These are phyloP conservation scores for Pholiota conissans DNA, from an alignment of 768 basidiomycete species.

Conservation along the genomic window DNA sequence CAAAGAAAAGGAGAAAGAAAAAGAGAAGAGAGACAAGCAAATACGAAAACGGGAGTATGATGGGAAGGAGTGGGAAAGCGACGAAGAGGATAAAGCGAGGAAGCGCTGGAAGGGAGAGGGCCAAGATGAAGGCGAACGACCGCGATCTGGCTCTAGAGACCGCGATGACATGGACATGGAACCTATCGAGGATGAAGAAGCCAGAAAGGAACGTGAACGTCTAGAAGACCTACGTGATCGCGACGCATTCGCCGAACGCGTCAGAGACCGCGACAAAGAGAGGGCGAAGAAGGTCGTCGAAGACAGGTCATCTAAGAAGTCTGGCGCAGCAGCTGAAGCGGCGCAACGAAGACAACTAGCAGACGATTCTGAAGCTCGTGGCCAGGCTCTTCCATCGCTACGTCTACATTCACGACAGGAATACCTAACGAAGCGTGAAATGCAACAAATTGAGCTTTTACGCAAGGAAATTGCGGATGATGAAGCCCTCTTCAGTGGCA, in stretches of 20 bases:
- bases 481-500: conserved; percentile 85
- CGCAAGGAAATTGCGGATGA: conserved; percentile 94
- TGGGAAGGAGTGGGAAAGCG: conserved; percentile 86
- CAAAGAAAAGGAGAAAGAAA: conserved; percentile 26
- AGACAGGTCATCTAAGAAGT: conserved; percentile 80
- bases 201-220: conserved; percentile 70
- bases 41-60: conserved; percentile 82
- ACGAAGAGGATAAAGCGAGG: conserved; percentile 77
- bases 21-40: conserved; percentile 61
- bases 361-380: conserved; percentile 67
- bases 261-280: conserved; percentile 80
- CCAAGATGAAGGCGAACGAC: conserved; percentile 29
- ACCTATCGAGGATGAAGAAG: conserved; percentile 68
- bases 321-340: conserved; percentile 80
- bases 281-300: conserved; percentile 89
- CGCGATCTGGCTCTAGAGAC: conserved; percentile 23
- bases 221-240: conserved; percentile 80
- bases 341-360: conserved; percentile 78
- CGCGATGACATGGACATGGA: conserved; percentile 46
- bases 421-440: conserved; percentile 94
- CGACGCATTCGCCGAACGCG: conserved; percentile 91
- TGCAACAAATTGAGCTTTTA: conserved; percentile 92
- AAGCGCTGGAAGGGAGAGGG: conserved; percentile 59
- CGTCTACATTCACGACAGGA: conserved; percentile 91
- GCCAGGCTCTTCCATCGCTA: conserved; percentile 62